These are phyloP conservation scores for Harringtonia lauricola DNA, from an alignment of 2,329 filamentous ascomycete genomes.

Conservation along the genomic window DNA sequence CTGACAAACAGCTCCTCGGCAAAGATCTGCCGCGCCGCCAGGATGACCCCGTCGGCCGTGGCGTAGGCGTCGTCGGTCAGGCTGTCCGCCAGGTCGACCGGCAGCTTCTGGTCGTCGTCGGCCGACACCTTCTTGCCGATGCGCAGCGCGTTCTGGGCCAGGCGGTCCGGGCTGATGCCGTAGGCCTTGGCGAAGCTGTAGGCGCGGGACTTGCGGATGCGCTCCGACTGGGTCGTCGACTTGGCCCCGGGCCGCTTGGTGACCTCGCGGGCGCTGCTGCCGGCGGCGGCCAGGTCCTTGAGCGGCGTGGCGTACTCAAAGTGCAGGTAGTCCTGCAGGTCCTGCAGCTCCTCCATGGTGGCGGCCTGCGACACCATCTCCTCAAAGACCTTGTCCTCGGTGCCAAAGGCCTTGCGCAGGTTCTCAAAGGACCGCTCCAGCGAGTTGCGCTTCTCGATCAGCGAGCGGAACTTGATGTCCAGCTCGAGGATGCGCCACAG, in stretches of 20 bases:
- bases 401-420: constrained; percentile 47
- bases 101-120: constrained; percentile 70
- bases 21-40: constrained; percentile 76
- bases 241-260: constrained; percentile 75
- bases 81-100: constrained; percentile 77
- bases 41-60: constrained; percentile 65
- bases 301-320: constrained; percentile 83
- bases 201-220: constrained; percentile 67
- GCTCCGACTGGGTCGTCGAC: constrained; percentile 65
- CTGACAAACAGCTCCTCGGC: constrained; percentile 82
- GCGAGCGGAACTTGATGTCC: constrained; percentile 87
- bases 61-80: constrained; percentile 62
- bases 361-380: constrained; percentile 70
- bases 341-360: constrained; percentile 91
- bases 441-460: constrained; percentile 83
- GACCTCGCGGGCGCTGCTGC: constrained; percentile 47
- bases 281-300: constrained; percentile 62
- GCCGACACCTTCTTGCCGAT: constrained; percentile 70
- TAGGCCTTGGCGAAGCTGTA: constrained; percentile 80
- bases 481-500: constrained; percentile 92
- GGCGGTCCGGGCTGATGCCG: constrained; percentile 77
- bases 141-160: constrained; percentile 76
- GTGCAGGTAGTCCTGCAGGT: constrained; percentile 91
- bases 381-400: constrained; percentile 66
- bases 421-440: constrained; percentile 71